Percentiles rank a stretch among this genome's conserved stretches.
phyloP scores from a whole-genome alignment of 2,329 filamentous ascomycete genomes.

The Fusarium annulatum region DNA sequence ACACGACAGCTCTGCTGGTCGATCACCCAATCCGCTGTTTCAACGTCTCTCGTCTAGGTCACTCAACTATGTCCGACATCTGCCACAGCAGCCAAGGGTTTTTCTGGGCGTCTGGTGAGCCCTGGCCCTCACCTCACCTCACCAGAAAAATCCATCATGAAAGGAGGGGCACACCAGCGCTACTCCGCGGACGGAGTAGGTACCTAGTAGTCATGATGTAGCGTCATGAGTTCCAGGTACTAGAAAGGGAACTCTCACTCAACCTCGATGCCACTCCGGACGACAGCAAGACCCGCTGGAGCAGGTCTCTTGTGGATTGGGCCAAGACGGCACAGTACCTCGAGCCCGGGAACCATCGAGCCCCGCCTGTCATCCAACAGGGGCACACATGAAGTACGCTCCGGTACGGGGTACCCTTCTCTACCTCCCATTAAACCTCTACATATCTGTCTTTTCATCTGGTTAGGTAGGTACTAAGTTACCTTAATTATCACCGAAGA shows the following conservation, averaged over 20 bases:
- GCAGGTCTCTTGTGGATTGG: constrained; percentile 23
- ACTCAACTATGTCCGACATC: constrained; percentile 22
- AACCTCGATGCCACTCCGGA: constrained; percentile 8
- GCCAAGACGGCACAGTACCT: constrained; percentile 32
- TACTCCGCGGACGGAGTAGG: constrained; percentile 18
- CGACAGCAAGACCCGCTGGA: constrained; percentile 13
- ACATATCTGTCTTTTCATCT: constrained; percentile 7
- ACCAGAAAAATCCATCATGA: constrained; percentile 22
- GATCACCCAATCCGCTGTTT: constrained; percentile 28
- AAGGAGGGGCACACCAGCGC: constrained; percentile 31
- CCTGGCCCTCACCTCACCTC: constrained; percentile 21
- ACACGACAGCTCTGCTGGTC: neutral
- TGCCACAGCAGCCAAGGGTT: constrained; percentile 17
- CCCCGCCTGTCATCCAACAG: constrained; percentile 28
- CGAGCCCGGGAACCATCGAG: constrained; percentile 16
- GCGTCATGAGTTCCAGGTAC: constrained; percentile 35
- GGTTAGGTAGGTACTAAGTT: neutral
- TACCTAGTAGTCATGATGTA: constrained; percentile 27
- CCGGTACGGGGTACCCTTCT: constrained; percentile 31
- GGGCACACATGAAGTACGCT: constrained; percentile 15
- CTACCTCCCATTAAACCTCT: constrained; percentile 11
- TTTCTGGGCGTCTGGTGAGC: constrained; percentile 21
- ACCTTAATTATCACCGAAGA: constrained; percentile 1
- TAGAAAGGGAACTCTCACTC: constrained; percentile 15
- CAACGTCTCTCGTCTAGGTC: constrained; percentile 1